phyloP scores from a whole-genome alignment of 2,329 filamentous ascomycete species.

The Verticillium nonalfalfae region DNA sequence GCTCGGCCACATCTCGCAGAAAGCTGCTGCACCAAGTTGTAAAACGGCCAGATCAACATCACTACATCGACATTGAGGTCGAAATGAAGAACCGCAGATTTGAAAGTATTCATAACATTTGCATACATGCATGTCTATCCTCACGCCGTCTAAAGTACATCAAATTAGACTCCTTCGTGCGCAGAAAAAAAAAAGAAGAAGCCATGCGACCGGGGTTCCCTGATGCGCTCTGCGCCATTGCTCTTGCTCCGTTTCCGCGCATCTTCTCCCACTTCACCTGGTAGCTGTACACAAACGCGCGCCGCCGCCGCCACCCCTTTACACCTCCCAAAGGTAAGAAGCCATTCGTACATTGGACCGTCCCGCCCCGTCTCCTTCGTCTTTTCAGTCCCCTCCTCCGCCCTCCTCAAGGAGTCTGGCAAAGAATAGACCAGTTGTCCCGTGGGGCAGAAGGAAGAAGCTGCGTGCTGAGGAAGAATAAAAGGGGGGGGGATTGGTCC shows the following conservation, averaged over 20 bases:
- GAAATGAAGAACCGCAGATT: not conserved
- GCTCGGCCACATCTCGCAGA: no score
- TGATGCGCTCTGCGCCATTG: conserved; percentile 27
- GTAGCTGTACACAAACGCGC: not conserved
- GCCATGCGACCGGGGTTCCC: conserved; percentile 20
- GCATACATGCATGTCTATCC: conserved; percentile 34
- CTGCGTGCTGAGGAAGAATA: not conserved
- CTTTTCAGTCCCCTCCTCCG: not conserved
- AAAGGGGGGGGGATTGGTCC: not conserved
- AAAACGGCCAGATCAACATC: no score
- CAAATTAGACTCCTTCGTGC: conserved; percentile 29
- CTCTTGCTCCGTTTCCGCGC: conserved; percentile 8
- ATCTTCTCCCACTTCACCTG: not conserved
- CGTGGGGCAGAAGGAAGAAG: not conserved
- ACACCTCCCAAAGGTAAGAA: not conserved
- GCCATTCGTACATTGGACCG: not conserved
- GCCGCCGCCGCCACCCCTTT: not conserved
- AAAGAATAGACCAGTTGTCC: not conserved
- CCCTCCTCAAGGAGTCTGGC: not conserved
- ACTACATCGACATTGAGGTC: not conserved
- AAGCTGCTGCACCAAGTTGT: not conserved
- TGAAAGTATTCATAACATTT: conserved; percentile 9
- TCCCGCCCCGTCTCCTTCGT: not conserved
- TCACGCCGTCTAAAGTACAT: conserved; percentile 35
- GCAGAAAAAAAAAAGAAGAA: conserved; percentile 22